Percentiles rank a stretch among this genome's conserved stretches.
Conservation (phyloP, 2,329 filamentous ascomycete species). For the Stemphylium lycopersici region DNA sequence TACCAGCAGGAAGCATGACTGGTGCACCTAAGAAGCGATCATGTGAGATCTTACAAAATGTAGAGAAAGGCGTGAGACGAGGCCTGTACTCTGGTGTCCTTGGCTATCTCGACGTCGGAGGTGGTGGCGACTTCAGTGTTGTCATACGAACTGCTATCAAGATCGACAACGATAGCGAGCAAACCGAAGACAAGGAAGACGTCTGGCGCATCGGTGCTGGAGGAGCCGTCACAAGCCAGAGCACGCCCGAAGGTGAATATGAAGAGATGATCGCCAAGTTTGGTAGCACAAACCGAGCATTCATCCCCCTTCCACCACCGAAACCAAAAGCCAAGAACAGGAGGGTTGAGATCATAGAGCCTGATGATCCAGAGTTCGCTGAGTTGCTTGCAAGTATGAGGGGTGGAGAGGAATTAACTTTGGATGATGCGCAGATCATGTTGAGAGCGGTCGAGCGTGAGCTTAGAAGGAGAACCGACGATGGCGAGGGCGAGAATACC, state of each 20-base stretch:
- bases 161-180: slow-evolving; percentile 30
- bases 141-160: slow-evolving; percentile 81
- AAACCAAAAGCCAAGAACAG: slow-evolving; percentile 17
- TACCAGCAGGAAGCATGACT: slow-evolving; percentile 95
- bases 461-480: slow-evolving; percentile 14
- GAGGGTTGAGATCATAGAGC: slow-evolving; percentile 25
- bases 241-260: slow-evolving; percentile 78
- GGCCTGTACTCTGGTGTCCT: slow-evolving; percentile 87
- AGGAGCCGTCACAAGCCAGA: slow-evolving; percentile 86
- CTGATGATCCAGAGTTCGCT: slow-evolving; percentile 27
- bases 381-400: slow-evolving; percentile 26
- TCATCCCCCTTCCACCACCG: slow-evolving; percentile 26
- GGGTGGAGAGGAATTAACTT: slow-evolving; percentile 19
- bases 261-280: slow-evolving; percentile 76
- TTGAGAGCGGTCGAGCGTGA: slow-evolving; percentile 22
- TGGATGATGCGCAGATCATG: slow-evolving; percentile 28
- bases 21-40: slow-evolving; percentile 93
- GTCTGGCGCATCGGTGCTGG: slow-evolving; percentile 87
- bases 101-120: slow-evolving; percentile 86
- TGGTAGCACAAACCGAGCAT: slow-evolving; percentile 41
- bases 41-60: slow-evolving; percentile 76
- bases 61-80: slow-evolving; percentile 70
- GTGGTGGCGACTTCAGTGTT: slow-evolving; percentile 88
- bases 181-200: slow-evolving; percentile 50
- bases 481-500: slow-evolving; percentile 4